phyloP scores from a whole-genome alignment of 371 early-diverging fungal species.

The Apophysomyces variabilis region DNA sequence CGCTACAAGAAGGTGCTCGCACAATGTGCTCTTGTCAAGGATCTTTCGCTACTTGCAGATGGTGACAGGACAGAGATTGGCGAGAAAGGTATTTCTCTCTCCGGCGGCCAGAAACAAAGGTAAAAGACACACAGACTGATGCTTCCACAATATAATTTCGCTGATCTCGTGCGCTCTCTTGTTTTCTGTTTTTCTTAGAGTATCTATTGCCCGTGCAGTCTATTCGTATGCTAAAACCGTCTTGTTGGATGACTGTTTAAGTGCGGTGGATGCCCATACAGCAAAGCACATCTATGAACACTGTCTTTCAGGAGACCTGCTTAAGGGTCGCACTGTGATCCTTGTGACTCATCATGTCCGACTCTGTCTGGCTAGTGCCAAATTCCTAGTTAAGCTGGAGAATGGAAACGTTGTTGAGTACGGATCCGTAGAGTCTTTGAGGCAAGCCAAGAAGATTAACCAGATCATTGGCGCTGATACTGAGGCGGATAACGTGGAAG shows the following conservation, averaged over 20 bases:
- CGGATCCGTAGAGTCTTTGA: constrained; percentile 38
- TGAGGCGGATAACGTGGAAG: background rate
- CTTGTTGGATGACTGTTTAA: constrained; percentile 79
- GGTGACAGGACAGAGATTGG: constrained; percentile 91
- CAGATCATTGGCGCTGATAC: constrained; percentile 32
- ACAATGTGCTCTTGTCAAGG: constrained; percentile 69
- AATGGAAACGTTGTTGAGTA: constrained; percentile 51
- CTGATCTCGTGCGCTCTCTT: background rate
- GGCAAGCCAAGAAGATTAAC: constrained; percentile 30
- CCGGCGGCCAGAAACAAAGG: constrained; percentile 75
- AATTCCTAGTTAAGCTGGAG: constrained; percentile 65
- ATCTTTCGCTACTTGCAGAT: constrained; percentile 74
- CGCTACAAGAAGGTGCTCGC: constrained; percentile 72
- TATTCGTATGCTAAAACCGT: constrained; percentile 70
- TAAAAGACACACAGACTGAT: background rate
- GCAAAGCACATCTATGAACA: constrained; percentile 71
- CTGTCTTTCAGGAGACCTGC: constrained; percentile 64
- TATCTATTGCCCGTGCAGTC: constrained; percentile 78
- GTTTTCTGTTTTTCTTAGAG: constrained; percentile 21
- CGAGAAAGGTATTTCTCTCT: constrained; percentile 73
- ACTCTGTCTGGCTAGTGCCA: constrained; percentile 70
- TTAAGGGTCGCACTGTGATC: constrained; percentile 74
- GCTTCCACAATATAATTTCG: too few species aligned
- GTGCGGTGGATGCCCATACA: constrained; percentile 85
- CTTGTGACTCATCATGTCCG: constrained; percentile 87